phyloP scores from a whole-genome alignment of 1,284 basidiomycete species.

The Rhodotorula glutinis region DNA sequence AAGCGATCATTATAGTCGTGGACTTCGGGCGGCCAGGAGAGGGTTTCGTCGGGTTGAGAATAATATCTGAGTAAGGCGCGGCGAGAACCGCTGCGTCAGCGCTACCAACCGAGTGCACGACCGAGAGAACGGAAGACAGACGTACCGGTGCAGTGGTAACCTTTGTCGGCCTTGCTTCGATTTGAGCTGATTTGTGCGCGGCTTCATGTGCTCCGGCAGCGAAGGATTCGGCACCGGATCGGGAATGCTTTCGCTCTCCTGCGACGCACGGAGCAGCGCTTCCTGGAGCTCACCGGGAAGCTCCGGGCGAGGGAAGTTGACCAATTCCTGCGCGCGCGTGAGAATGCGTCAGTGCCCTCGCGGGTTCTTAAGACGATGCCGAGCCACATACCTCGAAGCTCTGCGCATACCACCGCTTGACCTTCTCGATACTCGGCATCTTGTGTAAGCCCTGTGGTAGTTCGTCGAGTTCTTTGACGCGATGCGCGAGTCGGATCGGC shows the following conservation, averaged over 20 bases:
- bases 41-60: conserved; percentile 61
- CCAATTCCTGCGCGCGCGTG: conserved; percentile 65
- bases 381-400: conserved; percentile 76
- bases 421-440: conserved; percentile 91
- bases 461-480: conserved; percentile 93
- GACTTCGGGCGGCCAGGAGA: conserved; percentile 86
- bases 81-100: conserved; percentile 7
- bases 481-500: conserved; percentile 89
- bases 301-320: conserved; percentile 72
- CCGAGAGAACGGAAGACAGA: background rate
- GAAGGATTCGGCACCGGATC: conserved; percentile 69
- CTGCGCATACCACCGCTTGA: conserved; percentile 99
- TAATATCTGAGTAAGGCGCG: conserved; percentile 66
- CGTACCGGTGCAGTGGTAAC: conserved; percentile 34
- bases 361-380: background rate
- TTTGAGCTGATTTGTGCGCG: conserved; percentile 30
- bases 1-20: conserved; percentile 91
- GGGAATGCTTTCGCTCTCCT: conserved; percentile 40
- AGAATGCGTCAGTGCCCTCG: background rate
- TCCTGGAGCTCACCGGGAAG: conserved; percentile 66
- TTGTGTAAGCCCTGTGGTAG: conserved; percentile 85
- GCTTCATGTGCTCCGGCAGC: conserved; percentile 49
- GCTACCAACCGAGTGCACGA: no score
- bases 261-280: conserved; percentile 53
- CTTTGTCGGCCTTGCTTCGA: conserved; percentile 24